Evolutionary conservation across 83 land plant genomes (phyloP).

Genomic region (Picea abies): DNA sequence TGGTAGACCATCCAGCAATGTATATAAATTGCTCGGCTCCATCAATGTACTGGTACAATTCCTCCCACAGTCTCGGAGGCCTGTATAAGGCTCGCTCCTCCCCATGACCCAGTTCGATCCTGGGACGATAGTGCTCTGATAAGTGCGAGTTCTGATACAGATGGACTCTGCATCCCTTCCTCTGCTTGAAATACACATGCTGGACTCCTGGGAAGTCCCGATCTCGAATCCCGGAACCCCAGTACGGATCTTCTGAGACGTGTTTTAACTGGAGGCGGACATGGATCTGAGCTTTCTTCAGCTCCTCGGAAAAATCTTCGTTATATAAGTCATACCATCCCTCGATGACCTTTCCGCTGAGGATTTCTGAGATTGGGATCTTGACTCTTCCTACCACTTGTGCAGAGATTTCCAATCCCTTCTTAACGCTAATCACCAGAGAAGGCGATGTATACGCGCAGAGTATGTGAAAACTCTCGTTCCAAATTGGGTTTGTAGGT

Average conservation of each 20-base stretch:
- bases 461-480: conserved; percentile 35
- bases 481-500: conserved; percentile 28
- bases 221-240: conserved; percentile 31
- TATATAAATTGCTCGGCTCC: conserved; percentile 49
- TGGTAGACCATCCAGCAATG: conserved; percentile 52
- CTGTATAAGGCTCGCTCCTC: neutral
- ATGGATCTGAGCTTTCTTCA: conserved; percentile 24
- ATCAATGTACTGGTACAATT: conserved; percentile 40
- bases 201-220: conserved; percentile 31
- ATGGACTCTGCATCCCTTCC: conserved; percentile 34
- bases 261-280: conserved; percentile 24
- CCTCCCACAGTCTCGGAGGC: conserved; percentile 48
- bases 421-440: conserved; percentile 33
- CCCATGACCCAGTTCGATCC: conserved; percentile 26
- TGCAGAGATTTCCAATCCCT: conserved; percentile 33
- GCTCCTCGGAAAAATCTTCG: conserved; percentile 17
- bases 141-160: conserved; percentile 61
- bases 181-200: conserved; percentile 37
- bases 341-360: conserved; percentile 21
- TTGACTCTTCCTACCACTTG: conserved; percentile 36
- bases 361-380: conserved; percentile 26
- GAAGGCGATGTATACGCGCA: conserved; percentile 32
- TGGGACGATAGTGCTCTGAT: conserved; percentile 26
- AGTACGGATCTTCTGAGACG: conserved; percentile 21
- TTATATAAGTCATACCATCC: conserved; percentile 35